Base-by-base conservation (phyloP, 805 yeast species). In the Diddensiella transvaalensis region DNA sequence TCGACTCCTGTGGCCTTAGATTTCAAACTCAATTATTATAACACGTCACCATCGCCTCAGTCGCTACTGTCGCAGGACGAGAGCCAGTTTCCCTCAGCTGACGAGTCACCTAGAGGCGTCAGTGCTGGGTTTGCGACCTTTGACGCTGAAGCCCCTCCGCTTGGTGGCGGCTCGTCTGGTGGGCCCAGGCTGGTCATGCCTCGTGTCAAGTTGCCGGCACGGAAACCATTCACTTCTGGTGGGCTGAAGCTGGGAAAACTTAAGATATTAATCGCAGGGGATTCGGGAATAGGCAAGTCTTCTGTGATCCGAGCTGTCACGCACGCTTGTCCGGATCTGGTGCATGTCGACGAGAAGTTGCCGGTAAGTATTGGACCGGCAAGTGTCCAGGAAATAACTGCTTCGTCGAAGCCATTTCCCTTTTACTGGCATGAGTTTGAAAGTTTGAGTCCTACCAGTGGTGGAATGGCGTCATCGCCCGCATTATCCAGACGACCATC, bases 221-320 rank as follows among this genome's bases (percentile, higher is more conserved):
- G 55, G 4, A 49, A 61, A 21, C 55, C 58, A 15, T 60, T 56
- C 45, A 60, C 62, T 2, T 36, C 47, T 4, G 48, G 40, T 8
- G 63, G 63, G 1, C 46, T 58, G 33, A 47, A 44, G 4, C 46
- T 60, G 37, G 63, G 63, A 22, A 60, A 60, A 40, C 47, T 60
- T 13, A 55, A 60, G 43, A 45, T 60, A 13, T 46, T 87, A 89
- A 82, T 87, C 22, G 87, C 88, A 32, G 96, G 96, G 60, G 96
- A 87, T 64, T 79, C 87, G 40, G 95, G 95, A 5, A 71, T 87
- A 45, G 96, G 96, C 52, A 87, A 87, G 65, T 83, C 93, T 19
- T 83, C 93, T 0, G 86, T 87, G 53, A 75, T 88, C 66, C 85
- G 85, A 68, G 87, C 96, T 1, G 66, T 88, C 47, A 85, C 87